Percentiles rank a stretch among this genome's conserved stretches.
These are phyloP conservation scores for Ottelia alismoides DNA, from an alignment of 106 monocot species.

Conservation along the genomic window DNA sequence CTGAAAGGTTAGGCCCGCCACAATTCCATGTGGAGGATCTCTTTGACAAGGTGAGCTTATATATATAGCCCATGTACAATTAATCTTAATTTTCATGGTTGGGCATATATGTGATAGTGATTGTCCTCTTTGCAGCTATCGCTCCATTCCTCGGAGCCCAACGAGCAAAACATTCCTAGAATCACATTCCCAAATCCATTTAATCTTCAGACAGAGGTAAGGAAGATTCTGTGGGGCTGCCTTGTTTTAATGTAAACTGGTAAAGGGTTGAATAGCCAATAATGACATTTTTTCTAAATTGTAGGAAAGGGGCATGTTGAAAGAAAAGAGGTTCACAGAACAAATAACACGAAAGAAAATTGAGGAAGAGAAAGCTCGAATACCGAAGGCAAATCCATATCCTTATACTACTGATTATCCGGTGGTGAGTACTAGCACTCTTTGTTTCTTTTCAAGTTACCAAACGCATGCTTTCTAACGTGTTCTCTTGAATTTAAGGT, in stretches of 20 bases:
- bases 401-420: conserved; percentile 95
- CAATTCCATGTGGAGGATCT: conserved; percentile 36
- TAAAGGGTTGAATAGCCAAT: background rate
- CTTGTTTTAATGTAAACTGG: background rate
- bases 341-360: conserved; percentile 43
- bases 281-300: background rate
- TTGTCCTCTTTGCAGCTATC: conserved; percentile 53
- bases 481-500: conserved; percentile 23
- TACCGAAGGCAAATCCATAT: conserved; percentile 73
- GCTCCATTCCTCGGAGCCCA: conserved; percentile 43
- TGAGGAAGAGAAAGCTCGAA: conserved; percentile 62
- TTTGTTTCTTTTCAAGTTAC: no score
- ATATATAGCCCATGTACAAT: background rate
- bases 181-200: conserved; percentile 88
- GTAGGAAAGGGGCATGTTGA: conserved; percentile 74
- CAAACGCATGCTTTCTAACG: no score
- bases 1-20: conserved; percentile 63
- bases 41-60: conserved; percentile 67
- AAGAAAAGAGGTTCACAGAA: conserved; percentile 46
- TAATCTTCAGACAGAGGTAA: conserved; percentile 88
- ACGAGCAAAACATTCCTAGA: conserved; percentile 28
- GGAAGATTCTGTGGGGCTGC: background rate
- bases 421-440: no score
- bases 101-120: background rate
- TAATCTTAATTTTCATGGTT: background rate